Percentiles rank a stretch among this genome's conserved stretches.
Conservation (phyloP, 148 eudicot genomes). For the Amaranthus palmeri region DNA sequence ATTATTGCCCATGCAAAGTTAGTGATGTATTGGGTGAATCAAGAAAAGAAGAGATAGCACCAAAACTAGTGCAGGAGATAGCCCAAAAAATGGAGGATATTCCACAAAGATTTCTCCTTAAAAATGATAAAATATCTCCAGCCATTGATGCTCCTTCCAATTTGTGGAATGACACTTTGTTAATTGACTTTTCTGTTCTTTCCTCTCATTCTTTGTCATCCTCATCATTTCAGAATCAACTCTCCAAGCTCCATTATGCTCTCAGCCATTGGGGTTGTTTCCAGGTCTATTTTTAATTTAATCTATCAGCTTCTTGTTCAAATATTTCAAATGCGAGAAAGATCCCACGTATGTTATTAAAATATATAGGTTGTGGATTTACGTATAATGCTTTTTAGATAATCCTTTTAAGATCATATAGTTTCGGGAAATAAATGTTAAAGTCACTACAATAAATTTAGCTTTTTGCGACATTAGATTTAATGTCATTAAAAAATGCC, state of each 20-base stretch:
- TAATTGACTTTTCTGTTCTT: constrained; percentile 30
- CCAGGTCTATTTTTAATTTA: constrained; percentile 11
- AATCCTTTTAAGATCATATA: too few species aligned
- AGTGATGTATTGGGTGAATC: constrained; percentile 1
- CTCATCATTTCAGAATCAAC: constrained; percentile 14
- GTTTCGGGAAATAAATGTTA: too few species aligned
- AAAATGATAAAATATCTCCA: constrained; percentile 13
- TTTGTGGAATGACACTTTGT: constrained; percentile 22
- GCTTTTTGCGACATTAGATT: too few species aligned
- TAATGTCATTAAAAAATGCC: too few species aligned
- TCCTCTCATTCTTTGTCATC: neutral
- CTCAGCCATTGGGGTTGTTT: constrained; percentile 34
- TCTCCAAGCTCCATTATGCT: constrained; percentile 25
- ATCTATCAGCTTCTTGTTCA: too few species aligned
- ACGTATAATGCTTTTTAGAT: too few species aligned
- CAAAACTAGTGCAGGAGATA: constrained; percentile 27
- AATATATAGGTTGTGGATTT: too few species aligned
- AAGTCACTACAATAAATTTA: too few species aligned
- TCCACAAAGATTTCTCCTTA: constrained; percentile 25
- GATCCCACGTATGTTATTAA: too few species aligned
- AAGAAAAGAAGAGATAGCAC: constrained; percentile 14
- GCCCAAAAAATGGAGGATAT: constrained; percentile 11
- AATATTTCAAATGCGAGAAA: too few species aligned
- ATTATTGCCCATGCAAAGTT: too few species aligned
- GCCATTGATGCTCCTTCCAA: constrained; percentile 12